Base-by-base conservation (phyloP, 2,329 filamentous ascomycete species). In the Diaporthe australafricana region DNA sequence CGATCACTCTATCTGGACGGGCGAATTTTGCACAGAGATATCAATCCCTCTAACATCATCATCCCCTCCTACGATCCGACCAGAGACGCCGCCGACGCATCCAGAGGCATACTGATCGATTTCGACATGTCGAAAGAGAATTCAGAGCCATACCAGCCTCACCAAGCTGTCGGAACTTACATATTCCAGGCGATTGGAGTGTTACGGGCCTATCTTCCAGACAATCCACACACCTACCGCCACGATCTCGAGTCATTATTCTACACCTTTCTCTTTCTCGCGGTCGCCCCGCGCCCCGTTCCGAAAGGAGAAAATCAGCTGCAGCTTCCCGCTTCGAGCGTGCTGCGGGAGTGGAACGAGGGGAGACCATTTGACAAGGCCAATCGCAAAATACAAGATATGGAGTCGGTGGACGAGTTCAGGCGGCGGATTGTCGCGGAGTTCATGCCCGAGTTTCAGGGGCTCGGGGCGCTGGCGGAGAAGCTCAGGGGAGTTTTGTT, bases 41-140 rank as follows among this genome's bases (percentile, higher is more conserved):
- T 84, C 17, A 84, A 79, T 0, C 74, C 78, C 1, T 77, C 78
- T n/a, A 84, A 83, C 62, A 80, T 84, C 22, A 82, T 84, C 38
- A 81, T 84, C 17, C 55, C 35, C 35, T 57, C 55, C 35, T 42
- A 42, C 35, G 12, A 3, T 8, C 76, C 77, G 3, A 60, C 76
- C 5, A 47, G 45, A 5, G 2, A 70, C n/a, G 55, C 65, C 22
- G 53, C 73, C 42, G 72, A 70, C 55, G 77, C 74, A 35, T 72
- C 74, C 11, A 77, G 74, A 5, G 82, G 82, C 8, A 78, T 79
- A 71, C 75, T 82, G 16, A 82, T 82, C 74, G 77, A 82, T 71
- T 75, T 82, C 8, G 78, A 82, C 70, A 75, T 81, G 38, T 77
- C 76, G 17, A 80, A 79, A 73, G 76, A 76, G 35, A 77, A 20